phyloP scores from a whole-genome alignment of 352 stramenopile genomes.

The Globisporangium recalcitrans region DNA sequence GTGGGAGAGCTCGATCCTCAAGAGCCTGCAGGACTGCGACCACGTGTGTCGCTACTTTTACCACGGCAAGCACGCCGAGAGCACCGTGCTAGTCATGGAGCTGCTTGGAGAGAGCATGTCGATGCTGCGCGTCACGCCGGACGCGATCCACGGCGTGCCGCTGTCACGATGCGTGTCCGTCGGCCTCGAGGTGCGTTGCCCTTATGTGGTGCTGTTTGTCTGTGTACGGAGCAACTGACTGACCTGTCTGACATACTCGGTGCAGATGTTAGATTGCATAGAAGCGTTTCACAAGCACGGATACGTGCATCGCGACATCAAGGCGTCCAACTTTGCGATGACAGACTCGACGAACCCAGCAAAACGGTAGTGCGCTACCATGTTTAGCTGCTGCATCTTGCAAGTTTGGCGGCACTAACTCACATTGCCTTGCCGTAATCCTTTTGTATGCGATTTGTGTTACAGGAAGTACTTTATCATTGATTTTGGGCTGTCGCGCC shows the following conservation, averaged over 20 bases:
- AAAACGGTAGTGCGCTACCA: slow-evolving; percentile 26
- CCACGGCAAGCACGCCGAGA: slow-evolving; percentile 81
- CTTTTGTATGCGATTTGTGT: background rate
- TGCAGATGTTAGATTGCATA: slow-evolving; percentile 82
- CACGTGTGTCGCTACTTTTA: slow-evolving; percentile 85
- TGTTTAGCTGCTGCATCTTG: background rate
- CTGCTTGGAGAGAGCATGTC: slow-evolving; percentile 86
- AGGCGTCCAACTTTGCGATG: slow-evolving; percentile 86
- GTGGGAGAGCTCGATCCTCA: slow-evolving; percentile 86
- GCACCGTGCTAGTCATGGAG: slow-evolving; percentile 86
- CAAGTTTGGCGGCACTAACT: background rate
- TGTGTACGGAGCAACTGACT: background rate
- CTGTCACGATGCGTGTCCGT: slow-evolving; percentile 66
- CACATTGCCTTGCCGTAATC: background rate
- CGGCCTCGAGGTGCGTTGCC: slow-evolving; percentile 40
- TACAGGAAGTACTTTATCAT: slow-evolving; percentile 68
- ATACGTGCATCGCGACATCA: slow-evolving; percentile 88
- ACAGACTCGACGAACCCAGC: slow-evolving; percentile 33
- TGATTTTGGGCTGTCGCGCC: slow-evolving; percentile 80
- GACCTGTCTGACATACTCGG: background rate
- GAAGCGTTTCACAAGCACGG: slow-evolving; percentile 82
- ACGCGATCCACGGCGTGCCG: slow-evolving; percentile 76
- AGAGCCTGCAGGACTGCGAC: slow-evolving; percentile 76
- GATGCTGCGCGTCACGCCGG: slow-evolving; percentile 74
- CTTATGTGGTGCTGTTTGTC: background rate